Conservation (phyloP, 2,329 filamentous ascomycete genomes). For the Scedosporium minutisporum region DNA sequence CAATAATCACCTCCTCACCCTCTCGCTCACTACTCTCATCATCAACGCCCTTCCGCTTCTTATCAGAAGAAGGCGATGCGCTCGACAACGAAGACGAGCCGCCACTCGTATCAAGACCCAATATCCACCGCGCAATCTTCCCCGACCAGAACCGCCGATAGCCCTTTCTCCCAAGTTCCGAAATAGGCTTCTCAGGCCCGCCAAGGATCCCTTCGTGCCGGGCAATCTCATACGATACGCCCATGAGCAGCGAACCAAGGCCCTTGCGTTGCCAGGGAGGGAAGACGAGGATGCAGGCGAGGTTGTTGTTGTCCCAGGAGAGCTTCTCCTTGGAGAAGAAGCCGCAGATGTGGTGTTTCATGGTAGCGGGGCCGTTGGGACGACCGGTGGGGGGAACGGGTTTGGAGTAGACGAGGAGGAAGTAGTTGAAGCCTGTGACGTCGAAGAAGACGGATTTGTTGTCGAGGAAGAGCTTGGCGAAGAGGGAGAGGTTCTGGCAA, state of each 20-base stretch:
- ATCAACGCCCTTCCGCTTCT: neutral
- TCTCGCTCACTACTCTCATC: constrained; percentile 9
- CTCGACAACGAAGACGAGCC: too few relatives aligned
- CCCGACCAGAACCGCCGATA: constrained; percentile 82
- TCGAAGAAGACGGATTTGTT: constrained; percentile 99
- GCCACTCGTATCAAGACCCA: constrained; percentile 29
- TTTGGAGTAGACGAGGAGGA: constrained; percentile 69
- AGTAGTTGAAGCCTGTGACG: constrained; percentile 88
- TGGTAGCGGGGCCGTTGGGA: constrained; percentile 3
- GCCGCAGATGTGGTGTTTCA: constrained; percentile 56
- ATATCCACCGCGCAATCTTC: constrained; percentile 65
- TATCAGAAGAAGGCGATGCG: neutral
- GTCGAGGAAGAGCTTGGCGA: constrained; percentile 94
- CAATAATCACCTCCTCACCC: constrained; percentile 40
- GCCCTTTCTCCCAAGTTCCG: constrained; percentile 70
- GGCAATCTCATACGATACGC: constrained; percentile 85
- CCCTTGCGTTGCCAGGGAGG: constrained; percentile 92
- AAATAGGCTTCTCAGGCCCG: constrained; percentile 89
- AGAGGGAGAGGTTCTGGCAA: constrained; percentile 89
- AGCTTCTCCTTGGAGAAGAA: constrained; percentile 99
- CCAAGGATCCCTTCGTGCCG: constrained; percentile 74
- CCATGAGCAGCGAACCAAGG: constrained; percentile 81
- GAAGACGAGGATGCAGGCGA: constrained; percentile 92
- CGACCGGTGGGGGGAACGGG: constrained; percentile 10
- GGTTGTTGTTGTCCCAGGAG: constrained; percentile 97